Conservation (phyloP, 768 basidiomycete species). For the Lentinula detonsa region DNA sequence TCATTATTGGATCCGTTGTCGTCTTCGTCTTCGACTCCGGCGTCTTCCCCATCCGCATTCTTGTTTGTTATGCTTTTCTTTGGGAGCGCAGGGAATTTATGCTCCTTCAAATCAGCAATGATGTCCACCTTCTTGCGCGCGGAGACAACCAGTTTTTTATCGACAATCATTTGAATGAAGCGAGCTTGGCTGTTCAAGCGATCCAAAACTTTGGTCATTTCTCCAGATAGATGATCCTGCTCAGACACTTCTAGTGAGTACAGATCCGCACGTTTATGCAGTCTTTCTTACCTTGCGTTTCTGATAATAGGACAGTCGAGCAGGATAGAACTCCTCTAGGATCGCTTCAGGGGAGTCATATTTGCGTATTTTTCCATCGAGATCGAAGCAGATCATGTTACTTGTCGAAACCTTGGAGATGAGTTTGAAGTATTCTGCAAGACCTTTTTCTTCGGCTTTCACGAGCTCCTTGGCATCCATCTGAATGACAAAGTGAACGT, state of each 20-base stretch:
- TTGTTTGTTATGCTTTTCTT: conserved; percentile 65
- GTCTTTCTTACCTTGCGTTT: conserved; percentile 73
- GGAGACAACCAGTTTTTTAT: conserved; percentile 72
- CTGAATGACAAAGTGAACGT: conserved; percentile 82
- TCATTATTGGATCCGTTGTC: conserved; percentile 54
- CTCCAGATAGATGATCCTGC: conserved; percentile 80
- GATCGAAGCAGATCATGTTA: conserved; percentile 99
- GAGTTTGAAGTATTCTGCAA: conserved; percentile 90
- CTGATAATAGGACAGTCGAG: conserved; percentile 87
- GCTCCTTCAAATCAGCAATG: conserved; percentile 73
- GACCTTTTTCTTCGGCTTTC: conserved; percentile 85
- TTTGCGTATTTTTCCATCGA: conserved; percentile 92
- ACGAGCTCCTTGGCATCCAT: conserved; percentile 78
- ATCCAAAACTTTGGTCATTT: conserved; percentile 77
- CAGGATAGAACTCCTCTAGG: conserved; percentile 87
- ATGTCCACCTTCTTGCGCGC: conserved; percentile 89
- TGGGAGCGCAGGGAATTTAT: conserved; percentile 89
- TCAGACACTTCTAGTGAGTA: not conserved
- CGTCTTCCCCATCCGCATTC: conserved; percentile 54
- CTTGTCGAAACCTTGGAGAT: conserved; percentile 77
- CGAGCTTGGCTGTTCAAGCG: conserved; percentile 91
- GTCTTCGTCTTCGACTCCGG: conserved; percentile 48
- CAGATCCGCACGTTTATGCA: not conserved
- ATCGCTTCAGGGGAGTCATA: conserved; percentile 89
- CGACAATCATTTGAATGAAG: conserved; percentile 94